Evolutionary conservation across 208 protist genomes (phyloP).

Genomic region (Crithidia bombi): DNA sequence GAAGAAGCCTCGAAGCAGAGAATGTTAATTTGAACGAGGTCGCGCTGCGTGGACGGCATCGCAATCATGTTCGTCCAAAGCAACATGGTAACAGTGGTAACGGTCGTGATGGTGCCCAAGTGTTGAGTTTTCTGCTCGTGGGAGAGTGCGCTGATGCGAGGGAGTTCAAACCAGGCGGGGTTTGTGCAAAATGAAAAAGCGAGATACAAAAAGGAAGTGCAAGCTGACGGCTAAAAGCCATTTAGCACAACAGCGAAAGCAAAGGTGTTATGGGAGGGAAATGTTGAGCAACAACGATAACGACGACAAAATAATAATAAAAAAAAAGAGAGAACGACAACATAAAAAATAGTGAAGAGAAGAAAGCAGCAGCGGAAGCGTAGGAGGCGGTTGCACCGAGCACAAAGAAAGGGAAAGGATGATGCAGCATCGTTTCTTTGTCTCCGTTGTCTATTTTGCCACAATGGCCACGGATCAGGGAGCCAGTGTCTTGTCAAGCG

Average conservation of each 20-base stretch:
- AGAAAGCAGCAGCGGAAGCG: not conserved
- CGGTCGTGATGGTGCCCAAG: not conserved
- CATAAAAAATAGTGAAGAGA: not conserved
- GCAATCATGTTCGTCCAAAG: slow-evolving; percentile 1
- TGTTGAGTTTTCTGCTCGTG: not conserved
- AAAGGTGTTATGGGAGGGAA: too few relatives aligned
- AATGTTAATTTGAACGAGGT: not conserved
- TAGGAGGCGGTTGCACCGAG: too few relatives aligned
- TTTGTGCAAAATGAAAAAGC: not conserved
- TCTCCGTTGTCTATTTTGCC: too few relatives aligned
- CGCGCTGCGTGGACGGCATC: slow-evolving; percentile 4
- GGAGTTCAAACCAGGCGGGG: too few relatives aligned
- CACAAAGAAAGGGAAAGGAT: too few relatives aligned
- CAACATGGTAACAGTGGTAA: not conserved
- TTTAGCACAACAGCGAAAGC: not conserved
- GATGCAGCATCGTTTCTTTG: too few relatives aligned
- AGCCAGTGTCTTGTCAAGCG: too few relatives aligned
- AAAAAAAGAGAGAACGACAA: not conserved
- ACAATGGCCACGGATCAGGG: too few relatives aligned
- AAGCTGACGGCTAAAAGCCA: not conserved
- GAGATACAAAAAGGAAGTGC: not conserved
- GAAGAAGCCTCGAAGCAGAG: slow-evolving; percentile 16
- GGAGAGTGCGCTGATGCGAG: too few relatives aligned
- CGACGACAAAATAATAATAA: not conserved
- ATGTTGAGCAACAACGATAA: too few relatives aligned